These are phyloP conservation scores for Pelagophyceae sp. DNA, from an alignment of 352 stramenopile species.

Conservation along the genomic window DNA sequence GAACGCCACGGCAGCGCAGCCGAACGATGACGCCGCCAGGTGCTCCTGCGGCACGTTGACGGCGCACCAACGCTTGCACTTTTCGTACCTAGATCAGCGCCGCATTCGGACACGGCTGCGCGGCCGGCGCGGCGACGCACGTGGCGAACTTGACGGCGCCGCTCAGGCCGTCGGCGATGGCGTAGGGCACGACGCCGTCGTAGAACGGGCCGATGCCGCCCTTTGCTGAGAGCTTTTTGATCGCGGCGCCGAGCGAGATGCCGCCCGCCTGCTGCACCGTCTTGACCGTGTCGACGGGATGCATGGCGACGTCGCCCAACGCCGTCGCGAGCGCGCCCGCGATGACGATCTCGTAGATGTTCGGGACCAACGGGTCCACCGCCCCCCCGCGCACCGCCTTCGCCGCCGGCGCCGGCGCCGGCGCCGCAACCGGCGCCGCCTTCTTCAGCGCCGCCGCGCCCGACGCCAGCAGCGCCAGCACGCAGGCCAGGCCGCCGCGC, in stretches of 20 bases:
- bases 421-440: no score
- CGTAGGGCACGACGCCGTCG: slow-evolving; percentile 37
- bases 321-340: slow-evolving; percentile 35
- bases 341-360: slow-evolving; percentile 16
- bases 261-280: slow-evolving; percentile 64
- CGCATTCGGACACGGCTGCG: no score
- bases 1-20: slow-evolving; percentile 39
- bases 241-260: slow-evolving; percentile 17
- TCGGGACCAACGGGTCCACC: neutral
- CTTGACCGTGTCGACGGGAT: slow-evolving; percentile 88
- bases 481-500: no score
- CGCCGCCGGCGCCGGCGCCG: no score
- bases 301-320: slow-evolving; percentile 66
- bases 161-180: slow-evolving; percentile 32
- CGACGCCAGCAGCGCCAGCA: neutral
- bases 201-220: slow-evolving; percentile 34
- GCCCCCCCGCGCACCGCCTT: neutral
- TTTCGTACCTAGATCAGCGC: slow-evolving; percentile 79
- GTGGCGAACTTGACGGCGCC: slow-evolving; percentile 37
- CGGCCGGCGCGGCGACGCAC: no score
- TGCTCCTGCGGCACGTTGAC: slow-evolving; percentile 26
- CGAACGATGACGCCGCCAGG: slow-evolving; percentile 26
- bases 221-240: neutral
- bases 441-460: neutral
- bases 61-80: slow-evolving; percentile 55